Base-by-base conservation (phyloP, 169 alveolate species). In the Eimeria praecox region DNA sequence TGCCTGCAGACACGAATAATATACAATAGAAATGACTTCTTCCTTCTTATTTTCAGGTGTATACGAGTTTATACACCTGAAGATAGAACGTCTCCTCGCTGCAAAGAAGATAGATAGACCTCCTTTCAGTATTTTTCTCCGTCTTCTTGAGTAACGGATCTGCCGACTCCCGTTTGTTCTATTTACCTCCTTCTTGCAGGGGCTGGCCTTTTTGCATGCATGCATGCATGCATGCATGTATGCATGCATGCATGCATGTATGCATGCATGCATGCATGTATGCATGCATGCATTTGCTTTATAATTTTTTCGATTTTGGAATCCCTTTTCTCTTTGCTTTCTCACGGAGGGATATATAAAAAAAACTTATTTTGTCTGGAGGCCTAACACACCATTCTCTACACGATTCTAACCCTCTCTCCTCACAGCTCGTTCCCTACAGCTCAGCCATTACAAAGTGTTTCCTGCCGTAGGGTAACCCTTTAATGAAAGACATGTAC, bases 231-330 rank as follows among this genome's bases (percentile, higher is more conserved):
- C 24, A 69, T 33, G 44, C 2, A 33, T 33, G 38, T 42, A 69
- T 66, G 78, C 78, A 10, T 69, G 80, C 80, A 69, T 69, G 80
- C 80, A 69, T 5, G 80, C 80, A 40, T 16, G 35, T 12, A 69
- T 69, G 42, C 42, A 69, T 69, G 35, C 80, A 69, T 69, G 80
- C 80, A 69, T n/a, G 27, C 80, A n/a, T 69, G 80, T 35, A 69
- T 69, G 12, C n/a, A 69, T 69, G 12, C 10, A 69, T 22, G 9
- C 16, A 66, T 66, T 12, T 9, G n/a, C n/a, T 24, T 12, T 35
- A 22, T 16, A 22, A 9, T 8, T 22, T 66, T 66, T 22, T 66
- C 9, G 16, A 22, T 66, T 12, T 9, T 24, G 10, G n/a, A 66
- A n/a, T 66, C 12, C n/a, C 16, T n/a, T 22, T 12, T 66, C n/a